Conservation (phyloP, 2,329 filamentous ascomycete species). For the Chalaropsis ovoidea region DNA sequence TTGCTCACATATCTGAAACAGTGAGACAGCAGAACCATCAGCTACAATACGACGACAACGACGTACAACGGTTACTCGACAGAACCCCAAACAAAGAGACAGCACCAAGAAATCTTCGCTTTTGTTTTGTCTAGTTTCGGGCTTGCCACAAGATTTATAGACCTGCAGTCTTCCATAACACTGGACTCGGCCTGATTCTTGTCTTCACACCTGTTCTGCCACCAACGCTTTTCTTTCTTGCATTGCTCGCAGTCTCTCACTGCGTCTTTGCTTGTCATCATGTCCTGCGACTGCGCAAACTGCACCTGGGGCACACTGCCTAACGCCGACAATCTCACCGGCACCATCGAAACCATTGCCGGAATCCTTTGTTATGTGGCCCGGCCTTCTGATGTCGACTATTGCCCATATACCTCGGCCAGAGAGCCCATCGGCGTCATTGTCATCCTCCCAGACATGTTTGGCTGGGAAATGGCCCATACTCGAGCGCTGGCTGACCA, state of each 20-base stretch:
- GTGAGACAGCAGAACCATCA: neutral
- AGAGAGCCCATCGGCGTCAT: conserved; percentile 36
- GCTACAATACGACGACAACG: neutral
- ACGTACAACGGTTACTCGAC: conserved; percentile 8
- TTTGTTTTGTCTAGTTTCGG: neutral
- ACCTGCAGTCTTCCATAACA: neutral
- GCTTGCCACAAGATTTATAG: neutral
- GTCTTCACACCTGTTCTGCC: neutral
- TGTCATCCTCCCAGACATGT: conserved; percentile 44
- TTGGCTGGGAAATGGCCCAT: conserved; percentile 45
- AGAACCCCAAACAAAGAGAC: conserved; percentile 6
- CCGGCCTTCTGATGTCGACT: conserved; percentile 25
- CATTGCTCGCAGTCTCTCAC: neutral
- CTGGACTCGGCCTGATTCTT: neutral
- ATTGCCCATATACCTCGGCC: neutral
- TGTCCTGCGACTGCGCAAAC: conserved; percentile 25
- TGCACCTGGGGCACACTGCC: conserved; percentile 28
- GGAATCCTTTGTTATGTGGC: conserved; percentile 29
- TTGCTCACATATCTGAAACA: conserved; percentile 2
- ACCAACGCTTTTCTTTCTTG: neutral
- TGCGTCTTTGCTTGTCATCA: neutral
- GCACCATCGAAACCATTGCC: conserved; percentile 28
- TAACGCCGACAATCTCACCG: conserved; percentile 26
- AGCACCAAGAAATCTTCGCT: neutral
- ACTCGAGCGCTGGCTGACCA: conserved; percentile 42